These are phyloP conservation scores for Cicer chorassanicum DNA, from an alignment of 306 rosid genomes.

Conservation along the genomic window DNA sequence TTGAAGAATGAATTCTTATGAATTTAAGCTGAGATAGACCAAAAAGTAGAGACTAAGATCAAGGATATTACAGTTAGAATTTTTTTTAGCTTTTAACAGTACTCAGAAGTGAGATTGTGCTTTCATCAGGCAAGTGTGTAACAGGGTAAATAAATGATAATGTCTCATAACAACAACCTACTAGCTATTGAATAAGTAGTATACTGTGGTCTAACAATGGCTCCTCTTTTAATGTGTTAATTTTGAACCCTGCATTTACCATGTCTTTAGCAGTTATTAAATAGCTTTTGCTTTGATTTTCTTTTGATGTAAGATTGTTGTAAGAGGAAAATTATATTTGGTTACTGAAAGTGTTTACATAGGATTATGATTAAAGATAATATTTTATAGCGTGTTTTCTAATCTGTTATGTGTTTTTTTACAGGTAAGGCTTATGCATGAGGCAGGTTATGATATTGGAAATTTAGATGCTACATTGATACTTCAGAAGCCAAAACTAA, in stretches of 20 bases:
- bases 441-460: slow-evolving; percentile 92
- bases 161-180: background rate
- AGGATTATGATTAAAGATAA: slow-evolving; percentile 32
- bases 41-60: slow-evolving; percentile 11
- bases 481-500: slow-evolving; percentile 92
- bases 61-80: slow-evolving; percentile 11
- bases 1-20: background rate
- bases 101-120: background rate
- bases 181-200: slow-evolving; percentile 16
- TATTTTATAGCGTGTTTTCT: slow-evolving; percentile 27
- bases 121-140: slow-evolving; percentile 5
- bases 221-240: slow-evolving; percentile 14
- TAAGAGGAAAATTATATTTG: background rate
- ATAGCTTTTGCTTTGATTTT: slow-evolving; percentile 16
- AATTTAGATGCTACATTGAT: slow-evolving; percentile 91
- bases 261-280: background rate
- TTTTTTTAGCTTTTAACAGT: too few relatives aligned
- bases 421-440: slow-evolving; percentile 90
- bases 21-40: slow-evolving; percentile 2
- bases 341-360: slow-evolving; percentile 8
- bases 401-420: slow-evolving; percentile 29
- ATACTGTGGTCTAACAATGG: slow-evolving; percentile 9
- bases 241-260: background rate
- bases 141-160: slow-evolving; percentile 18
- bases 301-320: slow-evolving; percentile 26